A percentile compares a stretch with the other conserved stretches of the same genome.
phyloP scores from a whole-genome alignment of 306 rosid species.

The Mimosa bimucronata region DNA sequence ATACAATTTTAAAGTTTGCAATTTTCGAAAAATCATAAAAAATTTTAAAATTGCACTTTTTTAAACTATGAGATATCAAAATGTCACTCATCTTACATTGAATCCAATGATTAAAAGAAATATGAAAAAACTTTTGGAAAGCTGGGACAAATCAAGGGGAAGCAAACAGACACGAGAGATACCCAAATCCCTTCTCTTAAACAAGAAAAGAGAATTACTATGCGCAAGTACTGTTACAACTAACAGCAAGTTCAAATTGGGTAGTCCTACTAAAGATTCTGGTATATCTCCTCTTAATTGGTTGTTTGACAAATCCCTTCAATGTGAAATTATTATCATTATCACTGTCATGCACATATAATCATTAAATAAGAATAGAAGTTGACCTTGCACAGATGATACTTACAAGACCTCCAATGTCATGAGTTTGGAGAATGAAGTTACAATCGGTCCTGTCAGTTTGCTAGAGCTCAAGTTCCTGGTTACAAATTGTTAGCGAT shows the following conservation, averaged over 20 bases:
- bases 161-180: too few species aligned
- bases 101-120: too few species aligned
- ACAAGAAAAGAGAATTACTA: not conserved
- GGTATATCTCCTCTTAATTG: constrained; percentile 37
- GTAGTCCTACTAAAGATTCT: constrained; percentile 21
- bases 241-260: constrained; percentile 39
- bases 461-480: constrained; percentile 5
- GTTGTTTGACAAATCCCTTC: constrained; percentile 33
- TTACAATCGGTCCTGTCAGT: not conserved
- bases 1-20: too few species aligned
- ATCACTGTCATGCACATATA: not conserved
- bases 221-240: not conserved
- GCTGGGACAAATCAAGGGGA: too few species aligned
- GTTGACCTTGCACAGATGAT: not conserved
- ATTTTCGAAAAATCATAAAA: too few species aligned
- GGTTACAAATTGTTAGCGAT: not conserved
- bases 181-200: too few species aligned
- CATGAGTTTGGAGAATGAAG: not conserved
- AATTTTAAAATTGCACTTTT: too few species aligned
- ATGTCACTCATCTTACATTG: too few species aligned
- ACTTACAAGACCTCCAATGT: constrained; percentile 10
- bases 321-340: not conserved
- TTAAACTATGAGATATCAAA: too few species aligned
- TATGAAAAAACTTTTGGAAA: too few species aligned
- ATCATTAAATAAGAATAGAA: not conserved